Evolutionary conservation across 83 land plant genomes (phyloP).

Genomic region (Isoetes engelmannii): DNA sequence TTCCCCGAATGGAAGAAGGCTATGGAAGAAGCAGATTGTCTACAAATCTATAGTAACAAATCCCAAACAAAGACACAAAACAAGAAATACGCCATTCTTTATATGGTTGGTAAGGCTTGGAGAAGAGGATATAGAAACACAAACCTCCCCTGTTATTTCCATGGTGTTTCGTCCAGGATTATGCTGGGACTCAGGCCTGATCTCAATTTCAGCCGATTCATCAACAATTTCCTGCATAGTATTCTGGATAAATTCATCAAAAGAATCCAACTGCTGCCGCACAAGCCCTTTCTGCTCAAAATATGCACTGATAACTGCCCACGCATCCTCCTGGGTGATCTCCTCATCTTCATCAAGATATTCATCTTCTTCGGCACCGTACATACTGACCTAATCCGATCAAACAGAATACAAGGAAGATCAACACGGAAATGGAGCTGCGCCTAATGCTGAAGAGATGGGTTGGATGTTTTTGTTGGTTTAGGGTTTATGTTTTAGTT

Average conservation of each 20-base stretch:
- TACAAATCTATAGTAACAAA: not conserved
- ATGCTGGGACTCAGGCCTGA: conserved; percentile 94
- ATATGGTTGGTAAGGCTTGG: not conserved
- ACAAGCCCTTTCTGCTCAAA: conserved; percentile 98
- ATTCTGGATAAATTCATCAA: conserved; percentile 98
- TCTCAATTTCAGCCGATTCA: conserved; percentile 92
- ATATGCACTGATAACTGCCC: conserved; percentile 97
- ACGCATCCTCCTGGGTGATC: conserved; percentile 99
- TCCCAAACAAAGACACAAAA: not conserved
- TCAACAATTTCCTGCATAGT: conserved; percentile 99
- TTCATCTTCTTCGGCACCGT: conserved; percentile 41
- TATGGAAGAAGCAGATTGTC: not conserved
- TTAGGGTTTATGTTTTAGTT: too few species aligned
- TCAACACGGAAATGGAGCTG: too few species aligned
- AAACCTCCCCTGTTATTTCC: conserved; percentile 67
- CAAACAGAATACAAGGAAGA: too few species aligned
- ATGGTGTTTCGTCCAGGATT: conserved; percentile 81
- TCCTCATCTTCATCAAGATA: conserved; percentile 74
- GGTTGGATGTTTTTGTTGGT: too few species aligned
- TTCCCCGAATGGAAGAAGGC: not conserved
- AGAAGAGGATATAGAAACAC: not conserved
- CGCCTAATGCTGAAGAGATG: too few species aligned
- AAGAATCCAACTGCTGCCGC: conserved; percentile 96
- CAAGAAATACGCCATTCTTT: not conserved
- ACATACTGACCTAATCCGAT: conserved; percentile 12